Evolutionary conservation across 768 basidiomycete species (phyloP), one percentile per base, ranked within the genome.

Genomic region (Omphalotus guepiniiformis): DNA sequence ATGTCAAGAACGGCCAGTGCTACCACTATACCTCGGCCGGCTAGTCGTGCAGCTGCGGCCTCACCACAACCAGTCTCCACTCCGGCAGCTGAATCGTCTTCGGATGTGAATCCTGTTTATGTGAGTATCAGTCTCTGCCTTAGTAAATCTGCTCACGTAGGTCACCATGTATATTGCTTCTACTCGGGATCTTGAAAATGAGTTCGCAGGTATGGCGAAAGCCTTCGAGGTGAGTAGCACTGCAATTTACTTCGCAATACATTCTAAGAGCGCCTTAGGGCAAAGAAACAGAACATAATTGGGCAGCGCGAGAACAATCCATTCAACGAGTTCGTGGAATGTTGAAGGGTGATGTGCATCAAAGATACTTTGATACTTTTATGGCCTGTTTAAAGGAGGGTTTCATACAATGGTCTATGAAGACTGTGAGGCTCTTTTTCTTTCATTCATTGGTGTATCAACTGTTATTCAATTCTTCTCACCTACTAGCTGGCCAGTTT

Each of bases 211-310:
- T 8, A 93, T 97, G 86, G 61, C 74, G 16, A 85, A 87, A 44
- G 68, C 75, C 26, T 98, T 96, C 57, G 89, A 91, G 68, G 91
- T 85, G 58, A 41, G 70, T n/a, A n/a, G n/a, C n/a, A n/a, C n/a
- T n/a, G n/a, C n/a, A n/a, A n/a, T n/a, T n/a, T n/a, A n/a, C n/a
- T n/a, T n/a, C n/a, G n/a, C n/a, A n/a, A n/a, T n/a, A n/a, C n/a
- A n/a, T n/a, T n/a, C n/a, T n/a, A n/a, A n/a, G n/a, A n/a, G 36
- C 42, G 38, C 38, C 47, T 2, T 52, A 93, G 86, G 96, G 95
- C n/a, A 95, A 81, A 68, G 95, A 99, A 68, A 88, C 88, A 1
- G 95, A 99, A 61, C 90, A 94, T 53, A 99, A 99, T 56, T 99
- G 95, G 95, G 74, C 79, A 35, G 69, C 74, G 23, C 78, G 95